phyloP scores from a whole-genome alignment of 352 stramenopile genomes.

The Globisporangium iwayamae region DNA sequence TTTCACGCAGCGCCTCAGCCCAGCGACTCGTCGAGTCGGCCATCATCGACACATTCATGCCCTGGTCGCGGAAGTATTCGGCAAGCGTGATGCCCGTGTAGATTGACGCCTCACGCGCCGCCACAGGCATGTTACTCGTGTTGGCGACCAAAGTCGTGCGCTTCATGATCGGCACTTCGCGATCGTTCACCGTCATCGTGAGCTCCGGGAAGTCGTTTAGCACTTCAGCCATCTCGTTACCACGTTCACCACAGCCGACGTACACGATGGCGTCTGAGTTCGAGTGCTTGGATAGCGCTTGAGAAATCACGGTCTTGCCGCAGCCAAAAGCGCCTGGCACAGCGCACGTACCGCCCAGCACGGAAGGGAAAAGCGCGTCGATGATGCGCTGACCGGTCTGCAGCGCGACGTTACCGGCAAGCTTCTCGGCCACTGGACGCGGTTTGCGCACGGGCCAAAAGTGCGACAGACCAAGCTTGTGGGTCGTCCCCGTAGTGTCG shows the following conservation, averaged over 20 bases:
- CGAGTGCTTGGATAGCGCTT: slow-evolving; percentile 99
- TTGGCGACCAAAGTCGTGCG: slow-evolving; percentile 99
- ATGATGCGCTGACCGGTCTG: slow-evolving; percentile 99
- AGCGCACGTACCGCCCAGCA: slow-evolving; percentile 98
- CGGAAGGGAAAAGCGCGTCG: slow-evolving; percentile 98
- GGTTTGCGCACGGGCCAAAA: slow-evolving; percentile 98
- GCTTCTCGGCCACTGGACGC: slow-evolving; percentile 97
- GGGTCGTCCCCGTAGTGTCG: slow-evolving; percentile 93
- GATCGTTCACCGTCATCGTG: slow-evolving; percentile 98
- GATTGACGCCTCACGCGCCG: slow-evolving; percentile 98
- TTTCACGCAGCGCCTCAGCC: slow-evolving; percentile 99
- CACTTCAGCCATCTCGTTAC: slow-evolving; percentile 99
- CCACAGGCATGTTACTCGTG: slow-evolving; percentile 99
- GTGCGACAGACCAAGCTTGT: slow-evolving; percentile 96
- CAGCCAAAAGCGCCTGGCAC: slow-evolving; percentile 99
- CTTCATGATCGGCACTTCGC: slow-evolving; percentile 99
- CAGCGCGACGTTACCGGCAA: slow-evolving; percentile 96
- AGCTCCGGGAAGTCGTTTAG: slow-evolving; percentile 99
- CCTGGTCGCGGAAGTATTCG: slow-evolving; percentile 98
- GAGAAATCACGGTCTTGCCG: slow-evolving; percentile 99
- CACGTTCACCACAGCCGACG: slow-evolving; percentile 98
- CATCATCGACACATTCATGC: slow-evolving; percentile 99
- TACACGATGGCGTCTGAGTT: slow-evolving; percentile 99
- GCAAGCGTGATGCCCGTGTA: slow-evolving; percentile 99
- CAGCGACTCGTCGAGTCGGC: slow-evolving; percentile 99